Conservation (phyloP, 202 grass and related monocot species). For the Hordeum pubiflorum region DNA sequence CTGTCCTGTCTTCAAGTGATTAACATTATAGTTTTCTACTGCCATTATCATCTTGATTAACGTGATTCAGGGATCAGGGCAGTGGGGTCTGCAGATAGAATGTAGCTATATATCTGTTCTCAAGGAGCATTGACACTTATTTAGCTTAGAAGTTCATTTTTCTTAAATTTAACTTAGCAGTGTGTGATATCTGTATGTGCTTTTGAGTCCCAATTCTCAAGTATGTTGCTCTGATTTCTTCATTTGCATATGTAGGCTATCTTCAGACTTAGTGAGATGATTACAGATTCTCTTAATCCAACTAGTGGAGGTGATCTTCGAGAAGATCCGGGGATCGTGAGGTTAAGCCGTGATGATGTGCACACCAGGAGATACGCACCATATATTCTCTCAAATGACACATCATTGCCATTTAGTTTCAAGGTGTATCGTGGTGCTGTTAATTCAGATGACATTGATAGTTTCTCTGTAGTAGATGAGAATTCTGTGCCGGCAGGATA, state of each 20-base stretch:
- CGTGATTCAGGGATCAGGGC: conserved; percentile 5
- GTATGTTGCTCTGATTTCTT: conserved; percentile 23
- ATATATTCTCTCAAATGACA: conserved; percentile 91
- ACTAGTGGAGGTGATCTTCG: conserved; percentile 42
- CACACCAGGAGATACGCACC: conserved; percentile 87
- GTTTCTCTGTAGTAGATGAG: conserved; percentile 60
- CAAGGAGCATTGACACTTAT: conserved; percentile 7
- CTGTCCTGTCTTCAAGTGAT: conserved; percentile 1
- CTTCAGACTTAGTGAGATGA: conserved; percentile 73
- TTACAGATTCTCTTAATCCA: conserved; percentile 67
- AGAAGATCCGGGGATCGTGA: conserved; percentile 48
- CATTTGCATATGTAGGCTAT: conserved; percentile 59
- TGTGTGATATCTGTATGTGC: neutral
- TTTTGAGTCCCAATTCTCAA: conserved; percentile 1
- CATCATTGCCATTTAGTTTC: conserved; percentile 76
- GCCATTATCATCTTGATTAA: neutral
- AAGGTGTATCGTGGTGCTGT: conserved; percentile 72
- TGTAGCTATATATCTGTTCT: conserved; percentile 16
- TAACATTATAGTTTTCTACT: neutral
- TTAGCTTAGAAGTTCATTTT: neutral
- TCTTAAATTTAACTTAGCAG: neutral
- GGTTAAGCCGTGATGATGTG: conserved; percentile 55
- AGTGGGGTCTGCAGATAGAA: conserved; percentile 5
- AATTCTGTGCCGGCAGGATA: conserved; percentile 66
- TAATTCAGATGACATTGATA: conserved; percentile 67